These are phyloP conservation scores for Lactarius vividus DNA, from an alignment of 768 basidiomycete species.

Conservation along the genomic window DNA sequence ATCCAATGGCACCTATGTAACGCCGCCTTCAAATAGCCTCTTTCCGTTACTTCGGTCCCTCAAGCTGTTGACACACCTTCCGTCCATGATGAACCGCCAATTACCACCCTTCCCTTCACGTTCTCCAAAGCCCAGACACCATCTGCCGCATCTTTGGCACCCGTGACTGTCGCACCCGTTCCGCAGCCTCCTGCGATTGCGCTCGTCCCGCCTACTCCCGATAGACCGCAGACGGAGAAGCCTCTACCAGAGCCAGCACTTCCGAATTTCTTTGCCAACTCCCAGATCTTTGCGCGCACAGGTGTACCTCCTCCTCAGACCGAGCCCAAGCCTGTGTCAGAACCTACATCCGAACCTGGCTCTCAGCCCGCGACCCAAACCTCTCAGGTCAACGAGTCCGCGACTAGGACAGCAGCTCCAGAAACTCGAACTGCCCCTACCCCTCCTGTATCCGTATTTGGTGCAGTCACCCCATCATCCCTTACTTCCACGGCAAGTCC, in stretches of 20 bases:
- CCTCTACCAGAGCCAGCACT: slow-evolving; percentile 34
- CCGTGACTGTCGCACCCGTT: not conserved
- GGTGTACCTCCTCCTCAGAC: slow-evolving; percentile 27
- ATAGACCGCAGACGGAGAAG: slow-evolving; percentile 16
- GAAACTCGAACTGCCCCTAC: not conserved
- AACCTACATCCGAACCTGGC: not conserved
- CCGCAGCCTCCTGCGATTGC: slow-evolving; percentile 32
- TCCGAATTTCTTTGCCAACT: slow-evolving; percentile 65
- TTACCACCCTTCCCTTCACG: slow-evolving; percentile 28
- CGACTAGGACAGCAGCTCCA: not conserved
- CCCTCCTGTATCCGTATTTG: not conserved
- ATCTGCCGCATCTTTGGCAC: slow-evolving; percentile 31
- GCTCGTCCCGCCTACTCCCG: slow-evolving; percentile 34
- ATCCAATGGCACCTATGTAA: slow-evolving; percentile 1
- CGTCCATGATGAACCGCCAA: slow-evolving; percentile 38
- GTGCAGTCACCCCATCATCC: not conserved
- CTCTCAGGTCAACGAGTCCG: not conserved
- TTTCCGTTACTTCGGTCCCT: slow-evolving; percentile 13
- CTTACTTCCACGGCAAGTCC: not conserved
- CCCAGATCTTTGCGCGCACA: slow-evolving; percentile 40
- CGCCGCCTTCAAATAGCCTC: slow-evolving; percentile 25
- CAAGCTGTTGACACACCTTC: slow-evolving; percentile 55
- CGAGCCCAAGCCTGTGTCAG: slow-evolving; percentile 23
- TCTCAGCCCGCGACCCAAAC: not conserved
- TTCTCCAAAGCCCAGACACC: slow-evolving; percentile 25